phyloP scores from a whole-genome alignment of 768 basidiomycete genomes.

The Lyophyllum decastes region DNA sequence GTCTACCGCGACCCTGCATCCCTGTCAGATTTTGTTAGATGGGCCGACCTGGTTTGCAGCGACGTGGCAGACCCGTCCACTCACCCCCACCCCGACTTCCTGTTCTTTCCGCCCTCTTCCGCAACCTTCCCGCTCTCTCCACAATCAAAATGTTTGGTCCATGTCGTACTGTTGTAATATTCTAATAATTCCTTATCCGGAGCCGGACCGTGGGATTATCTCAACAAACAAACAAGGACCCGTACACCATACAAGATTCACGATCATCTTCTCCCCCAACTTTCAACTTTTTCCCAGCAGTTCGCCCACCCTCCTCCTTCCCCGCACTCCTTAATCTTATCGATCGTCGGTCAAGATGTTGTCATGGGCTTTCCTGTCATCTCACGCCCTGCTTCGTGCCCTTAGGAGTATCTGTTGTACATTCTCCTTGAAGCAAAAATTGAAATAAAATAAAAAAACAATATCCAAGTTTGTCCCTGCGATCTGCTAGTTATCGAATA shows the following conservation, averaged over 20 bases:
- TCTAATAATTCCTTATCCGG: constrained; percentile 22
- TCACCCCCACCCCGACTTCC: constrained; percentile 10
- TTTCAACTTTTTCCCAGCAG: constrained; percentile 7
- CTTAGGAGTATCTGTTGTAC: neutral
- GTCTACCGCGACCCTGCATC: constrained; percentile 19
- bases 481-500: neutral
- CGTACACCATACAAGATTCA: constrained; percentile 12
- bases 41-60: neutral
- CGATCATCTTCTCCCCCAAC: constrained; percentile 14
- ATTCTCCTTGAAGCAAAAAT: neutral
- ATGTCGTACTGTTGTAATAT: no score
- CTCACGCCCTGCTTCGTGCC: neutral
- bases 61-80: constrained; percentile 8
- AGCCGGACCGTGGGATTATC: constrained; percentile 16
- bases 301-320: neutral
- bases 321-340: constrained; percentile 12
- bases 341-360: constrained; percentile 6
- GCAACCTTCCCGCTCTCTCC: constrained; percentile 4
- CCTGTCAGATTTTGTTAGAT: constrained; percentile 16
- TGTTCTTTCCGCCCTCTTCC: constrained; percentile 20
- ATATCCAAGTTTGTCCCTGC: neutral
- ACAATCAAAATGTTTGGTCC: neutral
- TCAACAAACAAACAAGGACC: neutral
- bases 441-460: neutral
- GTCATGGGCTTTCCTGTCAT: neutral